Evolutionary conservation across 768 basidiomycete species (phyloP), one percentile per base, ranked within the genome.

Genomic region (Naematelia encephala): DNA sequence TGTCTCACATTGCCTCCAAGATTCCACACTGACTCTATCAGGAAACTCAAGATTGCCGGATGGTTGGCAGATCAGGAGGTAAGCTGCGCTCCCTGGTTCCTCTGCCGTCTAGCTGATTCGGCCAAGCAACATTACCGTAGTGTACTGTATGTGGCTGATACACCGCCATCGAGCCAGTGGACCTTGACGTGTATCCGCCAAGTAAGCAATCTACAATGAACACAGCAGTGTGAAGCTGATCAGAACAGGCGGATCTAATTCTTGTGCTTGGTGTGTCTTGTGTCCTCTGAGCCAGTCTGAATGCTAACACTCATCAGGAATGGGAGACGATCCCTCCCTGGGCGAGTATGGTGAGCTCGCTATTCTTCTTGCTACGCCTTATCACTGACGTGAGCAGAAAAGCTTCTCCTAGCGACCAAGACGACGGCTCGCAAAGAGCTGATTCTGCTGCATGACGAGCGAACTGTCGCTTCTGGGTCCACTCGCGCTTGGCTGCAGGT

Each of bases 371-470:
- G 42, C 22, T 23, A n/a, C n/a, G 2, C 39, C n/a, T 13, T n/a
- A 19, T 21, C 21, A 47, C 22, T 44, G 4, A 59, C 29, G 12
- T 13, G 39, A 39, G 56, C 56, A 59, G 75, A 99, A 76, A 85
- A 93, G 54, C 80, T 98, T 2, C 79, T 99, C 21, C 81, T 97
- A 43, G 92, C 92, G 1, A 89, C 92, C 82, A 98, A 98, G 80
- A 97, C 94, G 0, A 98, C 94, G 0, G 96, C 94, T n/a, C 81
- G 96, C 55, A 98, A 98, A 78, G 96, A 99, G 74, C 84, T 99
- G 25, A 87, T 99, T 3, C 81, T 99, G 3, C 81, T 99, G 10
- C 96, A 99, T 70, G 87, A 92, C 1, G 90, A 96, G 72, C 86
- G 92, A 39, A 86, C 86, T 21, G 90, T 98, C 2, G 80, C 83